phyloP scores from a whole-genome alignment of 1,284 basidiomycete genomes.

The Salmacisia buchloeana region DNA sequence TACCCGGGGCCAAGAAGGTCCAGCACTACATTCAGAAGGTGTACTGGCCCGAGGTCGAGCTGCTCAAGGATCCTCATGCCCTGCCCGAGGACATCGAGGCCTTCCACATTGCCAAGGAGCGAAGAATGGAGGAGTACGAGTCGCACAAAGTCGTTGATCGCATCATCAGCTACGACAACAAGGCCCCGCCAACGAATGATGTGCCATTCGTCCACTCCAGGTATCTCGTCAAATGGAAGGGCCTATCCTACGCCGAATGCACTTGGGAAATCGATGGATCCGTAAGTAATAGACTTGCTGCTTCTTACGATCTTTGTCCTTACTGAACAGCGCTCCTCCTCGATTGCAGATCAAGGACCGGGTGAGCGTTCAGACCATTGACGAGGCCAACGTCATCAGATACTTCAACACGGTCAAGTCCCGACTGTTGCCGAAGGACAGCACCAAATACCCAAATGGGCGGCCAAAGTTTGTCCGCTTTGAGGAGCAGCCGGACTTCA shows the following conservation, averaged over 20 bases:
- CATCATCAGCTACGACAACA: conserved; percentile 71
- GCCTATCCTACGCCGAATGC: conserved; percentile 86
- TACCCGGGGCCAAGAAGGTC: conserved; percentile 84
- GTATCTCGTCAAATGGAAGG: conserved; percentile 97
- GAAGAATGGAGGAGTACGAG: conserved; percentile 82
- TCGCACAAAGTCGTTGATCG: conserved; percentile 88
- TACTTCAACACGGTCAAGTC: conserved; percentile 74
- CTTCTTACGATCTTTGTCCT: conserved; percentile 52
- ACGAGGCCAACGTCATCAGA: conserved; percentile 66
- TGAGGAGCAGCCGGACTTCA: conserved; percentile 82
- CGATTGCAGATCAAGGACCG: conserved; percentile 58
- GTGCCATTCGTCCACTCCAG: conserved; percentile 60
- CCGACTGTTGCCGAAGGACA: conserved; percentile 68
- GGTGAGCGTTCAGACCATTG: conserved; percentile 56
- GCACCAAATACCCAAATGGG: conserved; percentile 64
- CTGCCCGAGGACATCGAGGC: conserved; percentile 84
- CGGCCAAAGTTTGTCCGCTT: conserved; percentile 83
- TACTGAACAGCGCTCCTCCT: not conserved
- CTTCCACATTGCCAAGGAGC: conserved; percentile 72
- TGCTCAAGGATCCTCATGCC: conserved; percentile 64
- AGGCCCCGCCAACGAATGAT: conserved; percentile 60
- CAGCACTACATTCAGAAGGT: conserved; percentile 95
- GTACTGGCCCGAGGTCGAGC: conserved; percentile 65
- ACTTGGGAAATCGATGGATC: conserved; percentile 70
- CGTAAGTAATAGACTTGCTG: not conserved